These are phyloP conservation scores for Rachicladosporium sp. DNA, from an alignment of 2,329 filamentous ascomycete genomes.

Conservation along the genomic window DNA sequence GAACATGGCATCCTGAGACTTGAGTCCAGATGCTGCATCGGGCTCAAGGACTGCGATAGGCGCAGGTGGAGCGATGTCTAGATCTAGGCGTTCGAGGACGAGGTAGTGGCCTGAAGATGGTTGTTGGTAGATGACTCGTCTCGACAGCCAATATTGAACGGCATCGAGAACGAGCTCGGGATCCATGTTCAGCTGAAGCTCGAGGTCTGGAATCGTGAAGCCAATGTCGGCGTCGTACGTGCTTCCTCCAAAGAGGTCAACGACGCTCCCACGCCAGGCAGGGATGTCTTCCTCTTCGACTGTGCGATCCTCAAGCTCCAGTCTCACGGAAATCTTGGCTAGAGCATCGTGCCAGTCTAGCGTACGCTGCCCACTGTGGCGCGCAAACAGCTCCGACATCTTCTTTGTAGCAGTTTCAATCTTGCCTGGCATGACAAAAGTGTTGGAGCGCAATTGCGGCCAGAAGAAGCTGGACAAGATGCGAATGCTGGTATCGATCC, in stretches of 20 bases:
- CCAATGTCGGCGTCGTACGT: slow-evolving; percentile 20
- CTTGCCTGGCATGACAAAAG: slow-evolving; percentile 56
- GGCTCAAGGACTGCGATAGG: slow-evolving; percentile 16
- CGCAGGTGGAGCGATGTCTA: slow-evolving; percentile 23
- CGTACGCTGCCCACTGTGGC: slow-evolving; percentile 70
- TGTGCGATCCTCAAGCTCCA: slow-evolving; percentile 71
- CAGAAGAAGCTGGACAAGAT: slow-evolving; percentile 90
- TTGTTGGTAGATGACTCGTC: slow-evolving; percentile 50
- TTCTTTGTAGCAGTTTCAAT: slow-evolving; percentile 24
- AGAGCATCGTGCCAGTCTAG: slow-evolving; percentile 79
- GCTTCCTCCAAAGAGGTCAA: slow-evolving; percentile 61
- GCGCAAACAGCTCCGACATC: slow-evolving; percentile 67
- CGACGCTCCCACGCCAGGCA: slow-evolving; percentile 78
- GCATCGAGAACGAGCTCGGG: slow-evolving; percentile 57
- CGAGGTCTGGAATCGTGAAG: slow-evolving; percentile 33
- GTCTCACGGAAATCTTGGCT: slow-evolving; percentile 65
- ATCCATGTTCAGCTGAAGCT: slow-evolving; percentile 54
- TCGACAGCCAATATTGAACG: slow-evolving; percentile 59
- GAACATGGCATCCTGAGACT: slow-evolving; percentile 45
- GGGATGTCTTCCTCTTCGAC: slow-evolving; percentile 58
- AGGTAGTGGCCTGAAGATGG: slow-evolving; percentile 42
- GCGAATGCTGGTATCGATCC: slow-evolving; percentile 55
- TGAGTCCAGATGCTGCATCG: slow-evolving; percentile 36
- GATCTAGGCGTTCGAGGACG: slow-evolving; percentile 54
- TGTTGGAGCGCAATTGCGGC: slow-evolving; percentile 64